phyloP scores from a whole-genome alignment of 331 rosid genomes.

The Quercus phellos region DNA sequence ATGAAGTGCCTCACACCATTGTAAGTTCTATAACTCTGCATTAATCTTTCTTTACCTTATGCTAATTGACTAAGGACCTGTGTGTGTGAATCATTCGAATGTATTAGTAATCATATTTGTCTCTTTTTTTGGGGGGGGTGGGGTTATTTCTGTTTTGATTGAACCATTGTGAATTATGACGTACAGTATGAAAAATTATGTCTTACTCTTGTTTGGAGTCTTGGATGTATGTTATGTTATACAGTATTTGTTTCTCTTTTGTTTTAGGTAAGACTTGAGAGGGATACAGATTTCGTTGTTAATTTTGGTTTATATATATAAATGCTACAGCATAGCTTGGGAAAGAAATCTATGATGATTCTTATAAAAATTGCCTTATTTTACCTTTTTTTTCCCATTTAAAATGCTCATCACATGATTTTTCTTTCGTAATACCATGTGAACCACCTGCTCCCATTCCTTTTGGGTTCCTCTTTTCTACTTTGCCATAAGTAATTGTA shows the following conservation, averaged over 20 bases:
- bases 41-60: not conserved
- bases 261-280: no score
- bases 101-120: not conserved
- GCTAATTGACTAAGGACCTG: not conserved
- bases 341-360: no score
- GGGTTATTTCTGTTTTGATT: not conserved
- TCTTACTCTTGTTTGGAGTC: no score
- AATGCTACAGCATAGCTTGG: no score
- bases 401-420: not conserved
- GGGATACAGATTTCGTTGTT: no score
- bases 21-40: conserved; percentile 47
- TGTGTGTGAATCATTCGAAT: not conserved
- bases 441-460: not conserved
- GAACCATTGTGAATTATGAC: not conserved
- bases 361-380: no score
- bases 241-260: not conserved
- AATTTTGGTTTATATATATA: no score
- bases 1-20: conserved; percentile 97
- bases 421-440: not conserved
- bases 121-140: not conserved
- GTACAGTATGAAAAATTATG: not conserved
- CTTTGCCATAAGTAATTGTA: no score
- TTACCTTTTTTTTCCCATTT: not conserved
- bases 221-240: no score
- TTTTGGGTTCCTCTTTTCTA: not conserved